These are phyloP conservation scores for Termitomyces sp. DNA, from an alignment of 768 basidiomycete genomes.

Conservation along the genomic window DNA sequence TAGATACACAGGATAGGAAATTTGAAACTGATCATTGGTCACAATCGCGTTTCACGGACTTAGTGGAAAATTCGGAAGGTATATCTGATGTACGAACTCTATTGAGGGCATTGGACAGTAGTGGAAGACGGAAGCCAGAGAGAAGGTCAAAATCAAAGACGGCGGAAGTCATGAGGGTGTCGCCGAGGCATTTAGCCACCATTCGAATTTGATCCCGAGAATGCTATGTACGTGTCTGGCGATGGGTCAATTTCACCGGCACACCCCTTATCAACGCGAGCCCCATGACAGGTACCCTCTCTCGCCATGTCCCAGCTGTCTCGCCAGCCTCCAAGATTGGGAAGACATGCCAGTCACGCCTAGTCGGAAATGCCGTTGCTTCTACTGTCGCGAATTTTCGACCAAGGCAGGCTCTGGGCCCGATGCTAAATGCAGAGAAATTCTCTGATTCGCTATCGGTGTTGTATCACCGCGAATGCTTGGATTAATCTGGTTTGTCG, in stretches of 20 bases:
- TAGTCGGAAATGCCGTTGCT: conserved; percentile 45
- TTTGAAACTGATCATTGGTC: too few species aligned
- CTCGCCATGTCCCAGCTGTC: conserved; percentile 32
- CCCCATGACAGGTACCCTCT: conserved; percentile 27
- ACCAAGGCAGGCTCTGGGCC: conserved; percentile 50
- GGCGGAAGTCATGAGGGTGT: too few species aligned
- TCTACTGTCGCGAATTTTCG: conserved; percentile 50
- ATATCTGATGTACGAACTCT: too few species aligned
- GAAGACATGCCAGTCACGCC: conserved; percentile 46
- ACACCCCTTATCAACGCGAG: conserved; percentile 29
- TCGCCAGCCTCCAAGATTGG: conserved; percentile 33
- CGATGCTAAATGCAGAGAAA: conserved; percentile 40
- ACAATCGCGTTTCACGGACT: too few species aligned
- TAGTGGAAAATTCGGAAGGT: too few species aligned
- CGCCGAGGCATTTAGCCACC: too few species aligned
- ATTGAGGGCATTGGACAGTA: too few species aligned
- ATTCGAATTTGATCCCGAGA: too few species aligned
- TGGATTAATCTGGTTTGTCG: conserved; percentile 38
- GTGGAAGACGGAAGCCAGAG: too few species aligned
- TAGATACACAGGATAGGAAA: too few species aligned
- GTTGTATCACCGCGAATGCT: conserved; percentile 46
- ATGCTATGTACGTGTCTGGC: neutral
- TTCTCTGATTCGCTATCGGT: conserved; percentile 33
- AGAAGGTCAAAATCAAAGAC: too few species aligned
- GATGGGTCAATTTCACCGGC: conserved; percentile 24